These are phyloP conservation scores for Diaporthe amygdali DNA, from an alignment of 2,329 filamentous ascomycete species.

Conservation along the genomic window DNA sequence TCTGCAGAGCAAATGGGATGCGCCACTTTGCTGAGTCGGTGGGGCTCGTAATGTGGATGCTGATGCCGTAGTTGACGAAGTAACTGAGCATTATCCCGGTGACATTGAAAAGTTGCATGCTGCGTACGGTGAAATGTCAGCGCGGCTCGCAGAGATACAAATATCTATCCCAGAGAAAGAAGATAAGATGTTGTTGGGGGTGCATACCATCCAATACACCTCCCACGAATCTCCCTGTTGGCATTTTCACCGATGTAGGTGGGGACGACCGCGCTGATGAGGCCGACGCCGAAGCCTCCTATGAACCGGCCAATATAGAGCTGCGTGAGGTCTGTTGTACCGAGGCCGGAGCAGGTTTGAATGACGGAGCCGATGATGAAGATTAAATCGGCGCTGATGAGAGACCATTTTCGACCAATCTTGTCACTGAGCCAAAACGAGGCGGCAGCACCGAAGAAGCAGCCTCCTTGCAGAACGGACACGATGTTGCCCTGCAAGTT, in stretches of 20 bases:
- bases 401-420: conserved; percentile 34
- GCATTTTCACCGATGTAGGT: conserved; percentile 26
- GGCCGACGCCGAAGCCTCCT: conserved; percentile 25
- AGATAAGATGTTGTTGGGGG: background rate
- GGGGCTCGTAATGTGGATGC: conserved; percentile 19
- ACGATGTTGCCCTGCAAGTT: conserved; percentile 44
- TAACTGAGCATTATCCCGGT: conserved; percentile 26
- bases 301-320: conserved; percentile 25
- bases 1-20: conserved; percentile 48
- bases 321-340: conserved; percentile 19
- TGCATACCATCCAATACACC: conserved; percentile 23
- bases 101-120: conserved; percentile 26
- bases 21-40: conserved; percentile 41
- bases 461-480: conserved; percentile 26
- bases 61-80: conserved; percentile 26
- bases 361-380: conserved; percentile 19
- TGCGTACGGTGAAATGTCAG: background rate
- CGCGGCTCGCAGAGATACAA: background rate
- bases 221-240: conserved; percentile 21
- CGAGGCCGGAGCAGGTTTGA: conserved; percentile 19
- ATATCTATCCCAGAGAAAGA: background rate
- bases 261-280: conserved; percentile 24
- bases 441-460: conserved; percentile 25
- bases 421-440: conserved; percentile 58
- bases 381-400: conserved; percentile 18